Base-by-base conservation (phyloP, 306 rosid genomes). In the Pyrus communis region DNA sequence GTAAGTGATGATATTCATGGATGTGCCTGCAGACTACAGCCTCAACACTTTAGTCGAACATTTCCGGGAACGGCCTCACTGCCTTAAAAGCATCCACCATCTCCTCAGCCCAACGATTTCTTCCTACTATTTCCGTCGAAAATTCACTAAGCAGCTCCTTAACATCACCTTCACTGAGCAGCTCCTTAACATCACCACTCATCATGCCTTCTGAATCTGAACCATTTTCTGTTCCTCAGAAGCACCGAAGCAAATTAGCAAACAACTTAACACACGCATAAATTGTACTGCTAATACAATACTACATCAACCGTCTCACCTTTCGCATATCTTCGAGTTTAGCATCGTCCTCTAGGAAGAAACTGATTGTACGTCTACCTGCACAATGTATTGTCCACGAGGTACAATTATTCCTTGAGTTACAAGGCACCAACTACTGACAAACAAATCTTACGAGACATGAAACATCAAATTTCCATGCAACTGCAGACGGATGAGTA, bases 51-150 rank as follows among this genome's bases (percentile, higher is more conserved):
- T 70, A 89, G 75, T 77, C 82, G 78, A 91, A 91, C 95, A 91
- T 89, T 71, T 84, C 83, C 21, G 91, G 91, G 63, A 93, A 93
- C 40, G 95, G 97, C 79, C 97, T 86, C 30, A 91, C 85, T 3
- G 97, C 93, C 98, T 91, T 93, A 71, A 89, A 88, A 43, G 97
- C 98, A 78, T 93, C 97, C 74, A 91, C 98, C 97, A 88, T 89
- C 97, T 91, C 91, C 35, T 94, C 93, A 64, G 97, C 93, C 81
- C 82, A 79, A 14, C 90, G 79, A 77, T 95, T 97, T 78, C 97
- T 88, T 82, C 92, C 98, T 27, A 90, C 97, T 38, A 92, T 12
- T 84, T 84, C 93, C 35, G 97, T 90, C 85, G 89, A 82, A 67
- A 90, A 92, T 84, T 86, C 69, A 30, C 69, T 70, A 51, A 92